Evolutionary conservation across 2,329 filamentous ascomycete genomes (phyloP), one percentile per base, ranked within the genome.

Genomic region (Epichloe typhina): DNA sequence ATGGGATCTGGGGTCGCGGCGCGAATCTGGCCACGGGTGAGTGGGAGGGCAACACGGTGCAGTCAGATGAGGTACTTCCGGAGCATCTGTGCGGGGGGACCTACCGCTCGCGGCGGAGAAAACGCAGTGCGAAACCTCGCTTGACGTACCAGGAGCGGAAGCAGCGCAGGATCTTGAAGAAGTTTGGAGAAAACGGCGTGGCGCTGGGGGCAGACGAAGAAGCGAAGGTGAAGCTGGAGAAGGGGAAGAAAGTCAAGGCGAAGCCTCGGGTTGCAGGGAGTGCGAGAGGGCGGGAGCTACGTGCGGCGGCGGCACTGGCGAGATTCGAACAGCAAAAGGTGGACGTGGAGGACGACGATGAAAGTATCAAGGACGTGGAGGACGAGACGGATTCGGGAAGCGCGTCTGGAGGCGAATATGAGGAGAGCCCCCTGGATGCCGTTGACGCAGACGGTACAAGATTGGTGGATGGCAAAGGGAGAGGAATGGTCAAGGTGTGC

Each of bases 51-150:
- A 74, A 80, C 45, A 72, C 70, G 1, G 69, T 80, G 9, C 64
- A 65, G 1, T 70, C 72, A 0, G 72, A 73, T 37, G 81, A 86
- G 54, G 62, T 71, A 15, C 67, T 87, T 44, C 80, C 84, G 0
- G 78, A 87, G 60, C 82, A 88, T 62, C 69, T 93, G 1, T 95
- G 88, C 59, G 88, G 88, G 55, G 88, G 88, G 2, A 89, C 86
- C 3, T 95, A 84, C 62, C 72, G 78, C 46, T 80, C 81, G 1
- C 66, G 74, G 39, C 72, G 74, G 55, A 72, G 78, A 51, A 83
- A 79, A 62, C 71, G 76, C 50, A 76, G 75, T 59, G 69, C 62
- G 2, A 74, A 75, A 57, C 69, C 72, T 31, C 67, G 71, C 43
- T 58, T 83, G 33, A 80, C 75, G 5, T 88, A 88, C 64, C 80